These are phyloP conservation scores for Scutellaria minor DNA, from an alignment of 257 asterid genomes.

Conservation along the genomic window DNA sequence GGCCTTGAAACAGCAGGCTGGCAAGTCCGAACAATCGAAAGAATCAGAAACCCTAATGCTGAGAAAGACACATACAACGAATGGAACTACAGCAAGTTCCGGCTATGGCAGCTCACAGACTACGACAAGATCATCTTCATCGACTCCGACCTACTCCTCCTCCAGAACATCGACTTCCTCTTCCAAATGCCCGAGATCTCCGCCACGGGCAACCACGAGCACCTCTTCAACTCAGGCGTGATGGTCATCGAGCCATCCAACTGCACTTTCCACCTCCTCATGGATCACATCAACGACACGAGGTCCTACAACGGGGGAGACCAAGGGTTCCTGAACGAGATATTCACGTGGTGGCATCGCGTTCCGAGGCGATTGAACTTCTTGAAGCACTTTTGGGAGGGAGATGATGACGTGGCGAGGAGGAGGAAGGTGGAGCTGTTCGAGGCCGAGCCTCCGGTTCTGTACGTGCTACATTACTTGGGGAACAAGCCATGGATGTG, in stretches of 20 bases:
- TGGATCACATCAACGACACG: conserved; percentile 66
- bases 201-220: conserved; percentile 73
- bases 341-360: conserved; percentile 93
- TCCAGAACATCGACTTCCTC: conserved; percentile 71
- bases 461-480: conserved; percentile 71
- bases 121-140: conserved; percentile 82
- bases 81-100: conserved; percentile 93
- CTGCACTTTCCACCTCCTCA: conserved; percentile 71
- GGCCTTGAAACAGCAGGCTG: conserved; percentile 83
- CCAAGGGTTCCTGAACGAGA: conserved; percentile 80
- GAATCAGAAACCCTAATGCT: conserved; percentile 84
- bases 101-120: conserved; percentile 88
- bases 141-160: conserved; percentile 74
- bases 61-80: conserved; percentile 85
- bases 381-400: conserved; percentile 71
- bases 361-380: conserved; percentile 71
- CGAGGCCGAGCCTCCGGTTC: conserved; percentile 67
- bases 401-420: conserved; percentile 59
- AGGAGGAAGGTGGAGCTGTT: conserved; percentile 54
- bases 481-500: conserved; percentile 94
- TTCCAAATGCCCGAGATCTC: conserved; percentile 77
- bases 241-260: conserved; percentile 94
- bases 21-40: conserved; percentile 66
- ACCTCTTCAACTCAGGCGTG: conserved; percentile 81
- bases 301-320: conserved; percentile 91